Base-by-base conservation (phyloP, 2,329 filamentous ascomycete species). In the Zymoseptoria passerinii region DNA sequence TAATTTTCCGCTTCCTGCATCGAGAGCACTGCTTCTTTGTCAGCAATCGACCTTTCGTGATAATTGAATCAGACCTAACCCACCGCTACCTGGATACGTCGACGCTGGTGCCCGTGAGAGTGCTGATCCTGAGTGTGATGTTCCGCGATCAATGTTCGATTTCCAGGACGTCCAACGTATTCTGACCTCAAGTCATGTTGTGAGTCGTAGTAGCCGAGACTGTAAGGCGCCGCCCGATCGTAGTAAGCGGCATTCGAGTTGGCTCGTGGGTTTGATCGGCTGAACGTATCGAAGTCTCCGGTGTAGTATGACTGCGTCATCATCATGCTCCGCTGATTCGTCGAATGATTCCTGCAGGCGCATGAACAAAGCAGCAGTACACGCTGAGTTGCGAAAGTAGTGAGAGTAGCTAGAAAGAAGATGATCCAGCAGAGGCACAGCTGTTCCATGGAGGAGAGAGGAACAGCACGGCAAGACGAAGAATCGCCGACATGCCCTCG, bases 1-100 rank as follows among this genome's bases (percentile, higher is more conserved):
- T 87, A 67, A 97, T 97, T 79, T 97, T 97, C 59, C 92, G 84
- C 76, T 92, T 92, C 61, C 92, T 85, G 74, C 92, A 97, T 65
- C 92, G 85, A 40, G 85, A 84, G 73, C 92, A 97, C 92, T 96
- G 64, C 5, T 50, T 19, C 29, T n/a, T 54, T 29, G 56, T 59
- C 57, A 67, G 59, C 40, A 18, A 18, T 56, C 29, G 19, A 18
- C 23, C n/a, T 28, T 20, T 20, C 4, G 8, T n/a, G 35, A 19
- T 9, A 48, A 19, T 35, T 50, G n/a, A 44, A 51, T 28, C 65
- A 29, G n/a, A 28, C 23, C 55, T 68, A 8, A 65, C 67, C 63
- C 73, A 81, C 80, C 20, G 80, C 80, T 51, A 82, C 77, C 44
- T 75, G 77, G 54, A 83, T 83, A 53, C 83, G 78, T 57, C 79